A percentile compares a stretch with the other conserved stretches of the same genome.
Evolutionary conservation across 2,329 filamentous ascomycete genomes (phyloP).

Genomic region (Rosellinia necatrix): DNA sequence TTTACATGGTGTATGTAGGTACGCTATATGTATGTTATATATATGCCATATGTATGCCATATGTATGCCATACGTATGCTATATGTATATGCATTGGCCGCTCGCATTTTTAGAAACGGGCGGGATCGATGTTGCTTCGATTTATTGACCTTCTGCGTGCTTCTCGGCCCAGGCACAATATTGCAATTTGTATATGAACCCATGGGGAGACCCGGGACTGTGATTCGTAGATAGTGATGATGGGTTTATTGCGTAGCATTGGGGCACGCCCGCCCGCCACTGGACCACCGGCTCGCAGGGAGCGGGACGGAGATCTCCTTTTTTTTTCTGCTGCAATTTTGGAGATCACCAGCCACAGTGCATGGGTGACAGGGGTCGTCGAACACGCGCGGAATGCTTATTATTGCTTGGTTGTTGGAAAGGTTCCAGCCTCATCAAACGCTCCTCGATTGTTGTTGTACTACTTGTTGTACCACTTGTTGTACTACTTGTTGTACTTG

Average conservation of each 20-base stretch:
- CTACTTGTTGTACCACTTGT: too few relatives aligned
- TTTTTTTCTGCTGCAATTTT: not conserved
- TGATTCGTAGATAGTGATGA: slow-evolving; percentile 28
- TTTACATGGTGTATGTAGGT: not conserved
- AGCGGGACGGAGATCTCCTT: slow-evolving; percentile 18
- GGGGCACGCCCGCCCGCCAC: slow-evolving; percentile 8
- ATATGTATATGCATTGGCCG: too few relatives aligned
- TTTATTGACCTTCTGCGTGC: slow-evolving; percentile 24
- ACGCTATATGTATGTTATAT: too few relatives aligned
- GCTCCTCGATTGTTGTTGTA: too few relatives aligned
- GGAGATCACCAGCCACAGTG: slow-evolving; percentile 27
- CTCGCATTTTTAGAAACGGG: not conserved
- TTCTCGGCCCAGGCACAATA: slow-evolving; percentile 21
- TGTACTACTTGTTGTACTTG: not conserved
- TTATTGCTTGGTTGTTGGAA: too few relatives aligned
- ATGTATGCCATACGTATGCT: too few relatives aligned
- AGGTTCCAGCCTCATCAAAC: too few relatives aligned
- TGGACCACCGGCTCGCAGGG: slow-evolving; percentile 14
- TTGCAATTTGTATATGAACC: too few relatives aligned
- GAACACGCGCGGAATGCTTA: too few relatives aligned
- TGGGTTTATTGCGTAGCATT: slow-evolving; percentile 20
- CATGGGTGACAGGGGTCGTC: slow-evolving; percentile 17
- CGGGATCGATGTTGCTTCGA: too few relatives aligned
- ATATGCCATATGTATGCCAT: too few relatives aligned
- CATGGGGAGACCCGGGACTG: slow-evolving; percentile 13